A percentile compares a stretch with the other conserved stretches of the same genome.
Evolutionary conservation across 768 basidiomycete species (phyloP).

Genomic region (Candolleomyces eurysporus): DNA sequence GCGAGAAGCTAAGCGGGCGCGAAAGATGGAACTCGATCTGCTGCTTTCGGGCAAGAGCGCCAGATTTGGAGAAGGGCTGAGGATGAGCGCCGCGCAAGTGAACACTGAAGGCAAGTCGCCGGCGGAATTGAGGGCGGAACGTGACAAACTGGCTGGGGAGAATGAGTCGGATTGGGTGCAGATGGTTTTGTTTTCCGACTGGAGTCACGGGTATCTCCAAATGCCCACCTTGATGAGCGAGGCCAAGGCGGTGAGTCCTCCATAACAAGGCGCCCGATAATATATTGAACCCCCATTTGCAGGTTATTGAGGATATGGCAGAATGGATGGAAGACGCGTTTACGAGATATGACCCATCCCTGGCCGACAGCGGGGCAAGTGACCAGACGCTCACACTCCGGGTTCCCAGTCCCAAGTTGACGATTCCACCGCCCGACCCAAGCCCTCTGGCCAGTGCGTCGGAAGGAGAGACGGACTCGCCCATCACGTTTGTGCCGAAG

Average conservation of each 20-base stretch:
- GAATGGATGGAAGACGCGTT: slow-evolving; percentile 92
- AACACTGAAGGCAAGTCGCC: slow-evolving; percentile 28
- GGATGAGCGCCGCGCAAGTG: slow-evolving; percentile 53
- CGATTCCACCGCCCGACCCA: slow-evolving; percentile 10
- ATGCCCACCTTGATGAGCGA: slow-evolving; percentile 88
- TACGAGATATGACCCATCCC: slow-evolving; percentile 26
- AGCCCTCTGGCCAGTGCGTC: slow-evolving; percentile 20
- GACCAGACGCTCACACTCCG: neutral
- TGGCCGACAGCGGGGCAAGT: neutral
- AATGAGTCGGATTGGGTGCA: slow-evolving; percentile 94
- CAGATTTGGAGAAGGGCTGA: slow-evolving; percentile 57
- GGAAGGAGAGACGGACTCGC: slow-evolving; percentile 61
- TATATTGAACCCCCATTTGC: slow-evolving; percentile 6
- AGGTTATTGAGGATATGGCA: slow-evolving; percentile 77
- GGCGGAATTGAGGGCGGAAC: slow-evolving; percentile 52
- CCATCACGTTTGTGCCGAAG: slow-evolving; percentile 71
- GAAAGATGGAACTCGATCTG: slow-evolving; percentile 71
- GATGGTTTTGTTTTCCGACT: slow-evolving; percentile 90
- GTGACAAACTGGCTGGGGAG: slow-evolving; percentile 60
- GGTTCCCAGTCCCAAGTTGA: slow-evolving; percentile 15
- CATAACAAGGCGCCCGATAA: neutral
- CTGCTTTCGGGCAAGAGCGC: slow-evolving; percentile 59
- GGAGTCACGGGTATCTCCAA: slow-evolving; percentile 97
- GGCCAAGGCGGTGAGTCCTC: slow-evolving; percentile 53
- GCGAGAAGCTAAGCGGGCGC: slow-evolving; percentile 89